phyloP scores from a whole-genome alignment of 148 eudicot genomes.

The Amaranthus cruentus region DNA sequence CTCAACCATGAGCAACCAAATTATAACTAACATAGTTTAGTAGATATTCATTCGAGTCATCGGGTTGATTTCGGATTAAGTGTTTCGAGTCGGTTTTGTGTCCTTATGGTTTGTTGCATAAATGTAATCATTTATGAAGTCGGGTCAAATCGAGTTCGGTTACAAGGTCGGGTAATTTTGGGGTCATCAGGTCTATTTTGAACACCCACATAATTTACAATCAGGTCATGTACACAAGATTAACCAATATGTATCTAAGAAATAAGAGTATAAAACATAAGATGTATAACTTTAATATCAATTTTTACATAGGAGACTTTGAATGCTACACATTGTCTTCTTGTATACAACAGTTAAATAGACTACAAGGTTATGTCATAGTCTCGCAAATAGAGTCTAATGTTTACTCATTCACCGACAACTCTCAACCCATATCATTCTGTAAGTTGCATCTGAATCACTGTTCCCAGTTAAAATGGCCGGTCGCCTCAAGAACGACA shows the following conservation, averaged over 20 bases:
- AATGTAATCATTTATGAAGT: too few relatives aligned
- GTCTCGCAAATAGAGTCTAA: constrained; percentile 1
- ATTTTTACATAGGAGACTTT: constrained; percentile 3
- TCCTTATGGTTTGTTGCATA: too few relatives aligned
- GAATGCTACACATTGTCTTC: constrained; percentile 14
- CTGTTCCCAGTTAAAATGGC: background rate
- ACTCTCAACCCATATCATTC: constrained; percentile 11
- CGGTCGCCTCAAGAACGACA: background rate
- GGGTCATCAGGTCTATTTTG: too few relatives aligned
- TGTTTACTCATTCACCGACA: constrained; percentile 11
- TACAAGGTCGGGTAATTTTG: too few relatives aligned
- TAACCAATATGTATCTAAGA: too few relatives aligned
- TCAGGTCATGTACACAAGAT: background rate
- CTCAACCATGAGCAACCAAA: too few relatives aligned
- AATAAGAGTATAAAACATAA: background rate
- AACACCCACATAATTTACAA: background rate
- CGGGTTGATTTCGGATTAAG: too few relatives aligned
- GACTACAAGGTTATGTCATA: constrained; percentile 15
- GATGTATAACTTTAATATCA: background rate
- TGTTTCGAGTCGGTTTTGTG: too few relatives aligned
- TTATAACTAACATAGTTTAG: too few relatives aligned
- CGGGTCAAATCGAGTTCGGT: too few relatives aligned
- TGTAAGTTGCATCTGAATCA: background rate
- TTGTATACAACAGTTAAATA: constrained; percentile 28
- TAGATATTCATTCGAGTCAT: too few relatives aligned